These are phyloP conservation scores for Aspergillus fumigatus DNA, from an alignment of 2,329 filamentous ascomycete species.

Conservation along the genomic window DNA sequence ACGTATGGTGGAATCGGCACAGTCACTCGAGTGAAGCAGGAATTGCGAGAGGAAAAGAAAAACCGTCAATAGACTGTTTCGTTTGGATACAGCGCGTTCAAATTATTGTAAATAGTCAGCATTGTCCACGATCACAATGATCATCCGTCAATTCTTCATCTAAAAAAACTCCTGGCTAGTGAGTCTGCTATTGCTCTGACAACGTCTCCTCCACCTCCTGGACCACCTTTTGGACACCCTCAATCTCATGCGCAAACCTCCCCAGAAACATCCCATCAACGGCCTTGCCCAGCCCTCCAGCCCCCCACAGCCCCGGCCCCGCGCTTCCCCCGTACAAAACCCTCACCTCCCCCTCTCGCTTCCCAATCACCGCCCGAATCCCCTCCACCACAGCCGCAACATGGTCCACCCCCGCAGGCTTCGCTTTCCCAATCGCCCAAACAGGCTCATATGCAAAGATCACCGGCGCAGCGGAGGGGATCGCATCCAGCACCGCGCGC, in stretches of 20 bases:
- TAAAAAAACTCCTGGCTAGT: background rate
- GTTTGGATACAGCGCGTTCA: background rate
- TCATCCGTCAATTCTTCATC: background rate
- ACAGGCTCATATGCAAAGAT: slow-evolving; percentile 83
- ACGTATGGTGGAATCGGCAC: slow-evolving; percentile 61
- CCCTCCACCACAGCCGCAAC: slow-evolving; percentile 66
- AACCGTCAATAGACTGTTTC: slow-evolving; percentile 2
- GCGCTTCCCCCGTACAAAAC: slow-evolving; percentile 81
- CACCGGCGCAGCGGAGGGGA: slow-evolving; percentile 62
- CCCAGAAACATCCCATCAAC: slow-evolving; percentile 80
- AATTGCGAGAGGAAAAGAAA: slow-evolving; percentile 39
- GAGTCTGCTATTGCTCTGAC: background rate
- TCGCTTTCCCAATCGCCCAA: slow-evolving; percentile 75
- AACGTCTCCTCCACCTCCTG: slow-evolving; percentile 58
- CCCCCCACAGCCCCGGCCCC: slow-evolving; percentile 66
- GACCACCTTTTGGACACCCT: slow-evolving; percentile 67
- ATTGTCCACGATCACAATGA: slow-evolving; percentile 1
- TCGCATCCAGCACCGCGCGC: slow-evolving; percentile 55
- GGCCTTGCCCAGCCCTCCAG: slow-evolving; percentile 54
- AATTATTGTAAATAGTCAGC: background rate
- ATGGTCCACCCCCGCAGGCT: slow-evolving; percentile 68
- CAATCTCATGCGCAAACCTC: slow-evolving; percentile 72
- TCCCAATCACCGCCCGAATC: slow-evolving; percentile 52
- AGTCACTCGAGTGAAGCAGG: slow-evolving; percentile 49
- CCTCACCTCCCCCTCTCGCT: slow-evolving; percentile 56